phyloP scores from a whole-genome alignment of 345 rosid genomes.

The Salix exigua region DNA sequence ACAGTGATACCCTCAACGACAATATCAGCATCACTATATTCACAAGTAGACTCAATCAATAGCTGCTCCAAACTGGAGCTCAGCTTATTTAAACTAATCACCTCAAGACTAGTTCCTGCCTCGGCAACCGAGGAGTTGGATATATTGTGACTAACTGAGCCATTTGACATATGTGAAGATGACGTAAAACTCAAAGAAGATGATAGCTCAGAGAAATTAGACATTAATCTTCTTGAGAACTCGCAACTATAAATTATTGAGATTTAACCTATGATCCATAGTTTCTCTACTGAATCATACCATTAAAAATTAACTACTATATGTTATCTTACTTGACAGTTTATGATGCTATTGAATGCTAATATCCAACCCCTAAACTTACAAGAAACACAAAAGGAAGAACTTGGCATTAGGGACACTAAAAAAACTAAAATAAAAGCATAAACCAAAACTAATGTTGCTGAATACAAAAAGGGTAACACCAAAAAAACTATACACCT shows the following conservation, averaged over 20 bases:
- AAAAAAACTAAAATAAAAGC: neutral
- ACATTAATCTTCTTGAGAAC: constrained; percentile 38
- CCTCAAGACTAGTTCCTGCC: constrained; percentile 48
- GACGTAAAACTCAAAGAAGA: constrained; percentile 77
- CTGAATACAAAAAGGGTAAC: neutral
- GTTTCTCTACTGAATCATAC: neutral
- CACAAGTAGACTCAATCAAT: constrained; percentile 41
- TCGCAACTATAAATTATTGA: neutral
- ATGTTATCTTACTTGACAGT: neutral
- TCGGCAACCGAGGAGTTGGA: constrained; percentile 32
- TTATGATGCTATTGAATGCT: neutral
- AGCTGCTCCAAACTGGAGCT: constrained; percentile 78
- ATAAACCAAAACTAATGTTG: neutral
- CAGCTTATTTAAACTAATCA: constrained; percentile 63
- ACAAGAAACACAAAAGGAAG: neutral
- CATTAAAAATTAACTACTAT: neutral
- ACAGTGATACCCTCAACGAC: constrained; percentile 52
- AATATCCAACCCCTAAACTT: neutral
- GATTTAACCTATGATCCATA: constrained; percentile 6
- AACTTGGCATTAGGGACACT: neutral
- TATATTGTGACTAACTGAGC: constrained; percentile 35
- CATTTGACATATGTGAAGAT: constrained; percentile 51
- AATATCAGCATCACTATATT: constrained; percentile 81
- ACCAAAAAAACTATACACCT: neutral
- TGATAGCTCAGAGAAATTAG: constrained; percentile 62